Evolutionary conservation across 345 rosid genomes (phyloP), one percentile per base, ranked within the genome.

Genomic region (Boechera stricta): DNA sequence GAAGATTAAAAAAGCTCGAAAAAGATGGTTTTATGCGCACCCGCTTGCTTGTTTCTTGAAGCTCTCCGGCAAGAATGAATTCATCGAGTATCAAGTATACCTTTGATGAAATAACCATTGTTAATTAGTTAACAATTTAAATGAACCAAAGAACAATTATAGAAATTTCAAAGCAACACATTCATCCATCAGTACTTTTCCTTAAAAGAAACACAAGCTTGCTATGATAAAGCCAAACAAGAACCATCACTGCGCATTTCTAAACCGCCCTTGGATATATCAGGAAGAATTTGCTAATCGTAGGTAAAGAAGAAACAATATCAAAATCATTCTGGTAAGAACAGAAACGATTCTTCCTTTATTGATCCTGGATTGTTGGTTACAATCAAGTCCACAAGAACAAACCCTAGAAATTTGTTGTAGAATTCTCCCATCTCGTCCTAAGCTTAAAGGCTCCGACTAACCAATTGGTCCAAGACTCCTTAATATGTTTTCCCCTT

Each of bases 51-150:
- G 99, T 95, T 87, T 94, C 98, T 87, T 94, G 98, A 24, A 94
- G 96, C 80, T 94, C 98, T n/a, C 98, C 98, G 18, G 96, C 98
- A 75, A 94, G 98, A 82, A 94, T 94, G 87, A 94, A 94, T 75
- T 94, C 98, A 57, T 92, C 98, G n/a, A 94, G 98, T 70, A 94
- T 90, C 80, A 94, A 82, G 84, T 94, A 94, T 18, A 92, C 98
- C 74, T 91, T 1, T 18, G 8, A 71, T 71, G 48, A 72, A 49
- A 72, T 35, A 49, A 36, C 48, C n/a, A 36, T 49, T 48, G 16
- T 60, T 10, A 48, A 21, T 58, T 7, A 45, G 57, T 32, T 21
- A 45, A 10, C 38, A 39, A 4, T 42, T 6, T 1, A 38, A 29
- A 51, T 0, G 7, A 57, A 58, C 36, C 36, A 60, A 33, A 24